Base-by-base conservation (phyloP, 1,139 yeast species). In the Citeromyces siamensis region DNA sequence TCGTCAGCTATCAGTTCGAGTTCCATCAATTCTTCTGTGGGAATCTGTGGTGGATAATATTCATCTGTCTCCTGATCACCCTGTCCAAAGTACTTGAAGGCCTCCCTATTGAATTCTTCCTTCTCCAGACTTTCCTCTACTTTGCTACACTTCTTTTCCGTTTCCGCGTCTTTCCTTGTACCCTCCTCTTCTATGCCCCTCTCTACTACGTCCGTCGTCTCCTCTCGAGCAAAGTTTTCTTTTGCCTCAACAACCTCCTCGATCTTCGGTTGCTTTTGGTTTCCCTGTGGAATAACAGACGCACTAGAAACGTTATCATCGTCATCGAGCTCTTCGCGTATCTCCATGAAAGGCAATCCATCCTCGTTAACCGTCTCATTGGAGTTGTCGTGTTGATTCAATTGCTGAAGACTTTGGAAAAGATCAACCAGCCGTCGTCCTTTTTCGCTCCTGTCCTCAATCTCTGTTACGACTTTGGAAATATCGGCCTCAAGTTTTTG, bases 301-400 rank as follows among this genome's bases (percentile, higher is more conserved):
- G 34, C 20, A n/a, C 21, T 9, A 16, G 22, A 20, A 6, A 32
- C 34, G 14, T 18, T 20, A 32, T 32, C 34, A 13, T 32, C 75
- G 1, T 82, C 94, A 53, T 86, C 95, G 32, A 88, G 56, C 39
- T 81, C 86, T 51, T 88, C 96, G 37, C 78, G 67, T 17, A 86
- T 86, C 40, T 86, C 96, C 77, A 86, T 75, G 13, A 76, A 55
- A 0, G 84, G 85, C 3, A 76, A 52, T 16, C 64, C 73, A 37
- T 62, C 68, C 28, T 23, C 28, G 10, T 23, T 23, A 14, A 23
- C 28, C 5, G 28, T 23, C 28, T 23, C 28, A n/a, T n/a, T n/a
- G 13, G 6, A n/a, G 5, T 5, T 23, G 10, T 23, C 28, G 10
- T n/a, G 28, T 5, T 12, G 13, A 14, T 23, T 14, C 28, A 23